These are phyloP conservation scores for Chlamydomonas reinhardtii DNA, from an alignment of 163 green algal genomes.

Conservation along the genomic window DNA sequence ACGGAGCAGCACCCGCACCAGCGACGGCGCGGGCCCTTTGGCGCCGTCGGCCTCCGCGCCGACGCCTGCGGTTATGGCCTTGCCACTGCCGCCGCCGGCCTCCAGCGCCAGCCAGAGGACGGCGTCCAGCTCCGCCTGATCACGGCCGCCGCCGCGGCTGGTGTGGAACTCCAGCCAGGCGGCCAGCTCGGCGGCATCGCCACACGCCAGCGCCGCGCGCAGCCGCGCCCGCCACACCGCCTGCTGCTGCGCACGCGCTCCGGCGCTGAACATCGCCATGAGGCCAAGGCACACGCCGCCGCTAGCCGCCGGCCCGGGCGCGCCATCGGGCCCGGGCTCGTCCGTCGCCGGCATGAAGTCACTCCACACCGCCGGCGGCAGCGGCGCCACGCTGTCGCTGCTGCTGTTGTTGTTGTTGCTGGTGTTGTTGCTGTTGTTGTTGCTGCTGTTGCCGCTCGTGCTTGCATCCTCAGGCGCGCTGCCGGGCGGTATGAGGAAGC, in stretches of 20 bases:
- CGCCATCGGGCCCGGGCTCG: background rate
- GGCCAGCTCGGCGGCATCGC: background rate
- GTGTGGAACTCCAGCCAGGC: conserved; percentile 21
- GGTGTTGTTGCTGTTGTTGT: too few species aligned
- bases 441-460: too few species aligned
- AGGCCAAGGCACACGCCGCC: conserved; percentile 6
- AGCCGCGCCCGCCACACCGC: conserved; percentile 24
- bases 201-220: background rate
- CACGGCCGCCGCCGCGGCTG: conserved; percentile 1
- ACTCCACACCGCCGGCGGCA: background rate
- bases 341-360: background rate
- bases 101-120: conserved; percentile 35
- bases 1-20: background rate
- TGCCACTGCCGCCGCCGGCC: background rate
- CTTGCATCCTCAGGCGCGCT: too few species aligned
- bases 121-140: conserved; percentile 21
- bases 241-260: conserved; percentile 1
- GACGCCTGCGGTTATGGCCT: too few species aligned
- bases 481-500: background rate
- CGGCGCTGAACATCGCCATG: background rate
- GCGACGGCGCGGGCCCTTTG: background rate
- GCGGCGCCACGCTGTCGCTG: too few species aligned
- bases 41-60: too few species aligned
- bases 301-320: background rate
- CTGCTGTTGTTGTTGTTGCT: too few species aligned